phyloP scores from a whole-genome alignment of 2,329 filamentous ascomycete genomes.

The Thielaviopsis ethacetica region DNA sequence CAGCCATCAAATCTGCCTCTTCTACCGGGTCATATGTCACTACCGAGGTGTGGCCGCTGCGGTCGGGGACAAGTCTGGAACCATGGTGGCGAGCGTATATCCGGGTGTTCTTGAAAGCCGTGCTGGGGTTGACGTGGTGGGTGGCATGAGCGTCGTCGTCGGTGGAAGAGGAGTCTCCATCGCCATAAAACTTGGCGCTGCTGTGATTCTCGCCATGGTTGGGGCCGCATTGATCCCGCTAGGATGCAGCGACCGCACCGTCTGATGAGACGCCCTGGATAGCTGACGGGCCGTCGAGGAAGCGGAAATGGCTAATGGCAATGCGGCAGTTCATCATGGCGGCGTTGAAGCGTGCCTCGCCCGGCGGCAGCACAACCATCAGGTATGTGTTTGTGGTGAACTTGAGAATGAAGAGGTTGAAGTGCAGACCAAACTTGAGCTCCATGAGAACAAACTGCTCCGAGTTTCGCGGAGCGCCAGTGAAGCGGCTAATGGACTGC shows the following conservation, averaged over 20 bases:
- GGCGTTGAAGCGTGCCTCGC: conserved; percentile 80
- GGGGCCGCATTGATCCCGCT: conserved; percentile 8
- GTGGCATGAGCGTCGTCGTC: background rate
- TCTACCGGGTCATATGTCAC: background rate
- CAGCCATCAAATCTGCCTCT: background rate
- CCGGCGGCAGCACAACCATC: conserved; percentile 77
- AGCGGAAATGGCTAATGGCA: conserved; percentile 65
- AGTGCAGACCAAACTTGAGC: conserved; percentile 58
- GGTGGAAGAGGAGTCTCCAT: background rate
- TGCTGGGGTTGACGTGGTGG: background rate
- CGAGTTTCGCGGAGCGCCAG: conserved; percentile 61
- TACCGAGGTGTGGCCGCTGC: background rate
- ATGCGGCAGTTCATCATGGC: conserved; percentile 82
- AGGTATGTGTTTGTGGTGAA: conserved; percentile 98
- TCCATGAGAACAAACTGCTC: conserved; percentile 71
- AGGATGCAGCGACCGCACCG: conserved; percentile 6
- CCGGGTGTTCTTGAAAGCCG: background rate
- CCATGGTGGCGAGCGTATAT: background rate
- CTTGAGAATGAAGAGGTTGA: conserved; percentile 88
- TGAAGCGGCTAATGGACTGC: conserved; percentile 62
- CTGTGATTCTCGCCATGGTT: background rate
- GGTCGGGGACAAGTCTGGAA: background rate
- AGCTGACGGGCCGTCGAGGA: conserved; percentile 34
- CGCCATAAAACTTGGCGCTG: background rate
- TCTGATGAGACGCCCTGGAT: conserved; percentile 4